phyloP scores from a whole-genome alignment of 768 basidiomycete species.

The Bullera alba region DNA sequence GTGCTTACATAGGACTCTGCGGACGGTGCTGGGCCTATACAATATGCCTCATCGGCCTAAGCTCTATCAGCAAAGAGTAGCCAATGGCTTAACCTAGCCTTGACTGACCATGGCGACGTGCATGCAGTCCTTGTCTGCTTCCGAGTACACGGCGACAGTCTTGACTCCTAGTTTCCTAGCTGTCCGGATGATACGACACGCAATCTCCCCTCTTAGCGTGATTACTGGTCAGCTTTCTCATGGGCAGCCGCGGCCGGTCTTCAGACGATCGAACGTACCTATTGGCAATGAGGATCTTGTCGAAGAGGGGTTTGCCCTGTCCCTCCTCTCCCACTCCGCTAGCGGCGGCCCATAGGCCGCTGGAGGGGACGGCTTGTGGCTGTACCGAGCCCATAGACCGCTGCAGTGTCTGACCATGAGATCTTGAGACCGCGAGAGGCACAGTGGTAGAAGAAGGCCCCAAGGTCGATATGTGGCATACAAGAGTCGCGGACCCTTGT shows the following conservation, averaged over 20 bases:
- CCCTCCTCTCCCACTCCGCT: background rate
- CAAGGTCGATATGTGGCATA: no score
- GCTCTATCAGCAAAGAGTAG: background rate
- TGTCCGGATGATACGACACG: constrained; percentile 87
- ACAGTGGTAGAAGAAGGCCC: no score
- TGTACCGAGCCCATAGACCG: no score
- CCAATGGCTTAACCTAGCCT: background rate
- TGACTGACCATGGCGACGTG: constrained; percentile 68
- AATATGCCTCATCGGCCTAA: constrained; percentile 80
- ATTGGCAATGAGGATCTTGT: constrained; percentile 84
- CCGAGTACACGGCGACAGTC: constrained; percentile 87
- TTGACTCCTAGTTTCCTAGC: constrained; percentile 78
- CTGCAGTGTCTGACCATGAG: no score
- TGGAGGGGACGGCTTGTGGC: no score
- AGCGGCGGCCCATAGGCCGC: no score
- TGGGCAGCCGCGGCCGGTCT: background rate
- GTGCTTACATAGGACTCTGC: constrained; percentile 75
- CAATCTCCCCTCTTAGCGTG: constrained; percentile 74
- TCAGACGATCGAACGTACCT: constrained; percentile 52
- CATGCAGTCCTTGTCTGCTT: constrained; percentile 70
- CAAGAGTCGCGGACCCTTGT: no score
- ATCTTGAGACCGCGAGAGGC: no score
- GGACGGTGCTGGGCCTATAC: constrained; percentile 85
- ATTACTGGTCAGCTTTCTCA: background rate
- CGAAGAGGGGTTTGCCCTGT: constrained; percentile 14